A percentile compares a stretch with the other conserved stretches of the same genome.
Evolutionary conservation across 108 stramenopile species (phyloP).

Genomic region (Nitzschia inconspicua): DNA sequence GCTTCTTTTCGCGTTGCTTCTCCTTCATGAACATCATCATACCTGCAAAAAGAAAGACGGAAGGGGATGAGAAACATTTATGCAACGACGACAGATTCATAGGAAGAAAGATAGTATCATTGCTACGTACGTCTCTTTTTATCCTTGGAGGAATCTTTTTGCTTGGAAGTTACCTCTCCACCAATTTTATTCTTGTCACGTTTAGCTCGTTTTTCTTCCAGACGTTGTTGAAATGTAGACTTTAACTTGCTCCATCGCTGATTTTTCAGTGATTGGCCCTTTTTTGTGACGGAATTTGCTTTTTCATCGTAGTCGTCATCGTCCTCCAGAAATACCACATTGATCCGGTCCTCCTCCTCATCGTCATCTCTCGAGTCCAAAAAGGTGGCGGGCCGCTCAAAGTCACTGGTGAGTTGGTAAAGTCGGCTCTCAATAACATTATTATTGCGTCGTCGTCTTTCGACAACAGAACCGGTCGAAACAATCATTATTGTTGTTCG

Average conservation of each 20-base stretch:
- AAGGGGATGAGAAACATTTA: not conserved
- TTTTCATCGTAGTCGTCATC: constrained; percentile 36
- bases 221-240: constrained; percentile 59
- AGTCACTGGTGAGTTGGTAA: too few relatives aligned
- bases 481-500: too few relatives aligned
- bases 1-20: constrained; percentile 50
- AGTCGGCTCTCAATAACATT: too few relatives aligned
- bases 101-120: not conserved
- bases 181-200: too few relatives aligned
- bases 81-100: not conserved
- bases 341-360: constrained; percentile 22
- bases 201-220: too few relatives aligned
- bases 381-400: constrained; percentile 19
- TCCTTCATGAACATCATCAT: constrained; percentile 57
- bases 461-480: too few relatives aligned
- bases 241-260: constrained; percentile 71
- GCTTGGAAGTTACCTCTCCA: too few relatives aligned
- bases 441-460: too few relatives aligned
- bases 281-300: not conserved
- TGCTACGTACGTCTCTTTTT: not conserved
- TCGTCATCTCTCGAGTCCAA: constrained; percentile 34
- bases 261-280: too few relatives aligned
- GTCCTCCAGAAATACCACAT: constrained; percentile 30
- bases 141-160: not conserved
- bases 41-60: constrained; percentile 8